phyloP scores from a whole-genome alignment of 169 alveolate genomes.

The Plasmodium adleri region DNA sequence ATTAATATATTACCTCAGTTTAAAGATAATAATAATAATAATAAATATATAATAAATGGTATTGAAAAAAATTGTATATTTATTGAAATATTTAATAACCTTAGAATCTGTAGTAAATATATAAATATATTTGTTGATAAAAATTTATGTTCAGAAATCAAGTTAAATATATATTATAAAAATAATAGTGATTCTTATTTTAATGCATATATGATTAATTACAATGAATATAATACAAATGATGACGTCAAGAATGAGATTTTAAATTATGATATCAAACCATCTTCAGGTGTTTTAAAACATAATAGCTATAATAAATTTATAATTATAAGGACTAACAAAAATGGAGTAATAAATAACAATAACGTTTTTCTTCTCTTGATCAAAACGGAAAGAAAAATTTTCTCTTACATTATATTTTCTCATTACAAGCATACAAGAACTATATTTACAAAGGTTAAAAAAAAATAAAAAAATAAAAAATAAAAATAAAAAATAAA shows the following conservation, averaged over 20 bases:
- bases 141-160: constrained; percentile 36
- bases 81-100: constrained; percentile 41
- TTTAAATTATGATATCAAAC: constrained; percentile 16
- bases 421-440: constrained; percentile 11
- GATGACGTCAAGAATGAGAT: constrained; percentile 9
- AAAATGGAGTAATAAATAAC: background rate
- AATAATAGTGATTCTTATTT: constrained; percentile 45
- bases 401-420: constrained; percentile 49
- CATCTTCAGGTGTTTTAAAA: constrained; percentile 40
- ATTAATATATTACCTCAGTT: too few relatives aligned
- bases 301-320: constrained; percentile 26
- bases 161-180: constrained; percentile 43
- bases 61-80: constrained; percentile 19
- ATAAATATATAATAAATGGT: background rate
- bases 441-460: constrained; percentile 13
- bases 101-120: constrained; percentile 34
- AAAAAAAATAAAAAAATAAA: background rate
- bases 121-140: constrained; percentile 27
- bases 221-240: constrained; percentile 10
- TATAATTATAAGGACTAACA: constrained; percentile 30
- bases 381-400: constrained; percentile 35
- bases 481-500: too few relatives aligned
- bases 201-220: constrained; percentile 38
- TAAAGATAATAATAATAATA: background rate
- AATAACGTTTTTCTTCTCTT: constrained; percentile 23